Conservation (phyloP, 495 filamentous ascomycete genomes). For the Aspergillus wentii region DNA sequence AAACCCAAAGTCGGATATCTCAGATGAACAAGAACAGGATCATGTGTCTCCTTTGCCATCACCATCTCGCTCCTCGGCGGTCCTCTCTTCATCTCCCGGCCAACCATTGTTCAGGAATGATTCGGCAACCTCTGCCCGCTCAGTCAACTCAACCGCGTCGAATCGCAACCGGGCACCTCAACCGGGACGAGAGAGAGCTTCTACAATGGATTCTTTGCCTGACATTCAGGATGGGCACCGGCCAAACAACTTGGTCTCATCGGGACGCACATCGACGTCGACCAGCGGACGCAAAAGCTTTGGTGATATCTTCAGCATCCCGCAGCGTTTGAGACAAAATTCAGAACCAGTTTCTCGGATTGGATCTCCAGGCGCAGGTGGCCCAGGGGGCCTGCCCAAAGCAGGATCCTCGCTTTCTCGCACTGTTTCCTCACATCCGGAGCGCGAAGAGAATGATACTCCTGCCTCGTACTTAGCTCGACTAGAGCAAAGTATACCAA, state of each 20-base stretch:
- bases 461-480: slow-evolving; percentile 83
- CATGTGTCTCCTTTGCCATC: slow-evolving; percentile 50
- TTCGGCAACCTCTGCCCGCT: slow-evolving; percentile 62
- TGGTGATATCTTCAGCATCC: slow-evolving; percentile 75
- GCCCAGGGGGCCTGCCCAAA: too few relatives aligned
- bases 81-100: slow-evolving; percentile 30
- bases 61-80: slow-evolving; percentile 48
- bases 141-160: slow-evolving; percentile 67
- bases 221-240: slow-evolving; percentile 53
- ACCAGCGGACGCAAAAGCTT: slow-evolving; percentile 84
- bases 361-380: slow-evolving; percentile 46
- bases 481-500: slow-evolving; percentile 71
- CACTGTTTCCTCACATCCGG: slow-evolving; percentile 62
- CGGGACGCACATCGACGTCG: slow-evolving; percentile 71
- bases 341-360: slow-evolving; percentile 63
- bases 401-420: slow-evolving; percentile 68
- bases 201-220: slow-evolving; percentile 74
- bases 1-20: slow-evolving; percentile 19
- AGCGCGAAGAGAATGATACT: slow-evolving; percentile 82
- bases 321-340: slow-evolving; percentile 68
- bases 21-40: slow-evolving; percentile 30
- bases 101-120: slow-evolving; percentile 52
- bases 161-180: slow-evolving; percentile 28
- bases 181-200: slow-evolving; percentile 67
- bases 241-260: slow-evolving; percentile 54